phyloP scores from a whole-genome alignment of 495 filamentous ascomycete genomes.

The Aspergillus panamensis region DNA sequence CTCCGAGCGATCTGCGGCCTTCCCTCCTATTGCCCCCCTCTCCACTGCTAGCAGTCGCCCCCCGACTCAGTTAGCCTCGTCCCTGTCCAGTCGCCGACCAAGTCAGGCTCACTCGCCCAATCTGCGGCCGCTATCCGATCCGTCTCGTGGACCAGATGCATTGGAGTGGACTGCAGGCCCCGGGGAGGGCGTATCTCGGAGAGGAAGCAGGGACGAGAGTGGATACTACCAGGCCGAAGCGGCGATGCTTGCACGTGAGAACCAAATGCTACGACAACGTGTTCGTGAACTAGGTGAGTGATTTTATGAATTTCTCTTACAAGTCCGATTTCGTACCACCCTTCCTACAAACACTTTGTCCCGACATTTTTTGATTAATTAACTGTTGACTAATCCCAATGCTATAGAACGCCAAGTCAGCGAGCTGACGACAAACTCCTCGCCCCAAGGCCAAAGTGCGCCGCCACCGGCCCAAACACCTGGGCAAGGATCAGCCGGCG shows the following conservation, averaged over 20 bases:
- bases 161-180: constrained; percentile 30
- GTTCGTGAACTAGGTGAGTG: constrained; percentile 69
- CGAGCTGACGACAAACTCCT: constrained; percentile 25
- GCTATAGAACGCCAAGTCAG: constrained; percentile 36
- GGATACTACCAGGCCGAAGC: constrained; percentile 93
- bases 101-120: constrained; percentile 39
- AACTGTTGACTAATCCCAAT: constrained; percentile 10
- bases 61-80: constrained; percentile 34
- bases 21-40: constrained; percentile 42
- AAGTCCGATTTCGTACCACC: not conserved
- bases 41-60: constrained; percentile 27
- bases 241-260: constrained; percentile 80
- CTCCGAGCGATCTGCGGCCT: constrained; percentile 57
- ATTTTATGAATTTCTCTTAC: not conserved
- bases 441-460: constrained; percentile 10
- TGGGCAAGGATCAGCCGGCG: constrained; percentile 22
- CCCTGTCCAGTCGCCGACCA: constrained; percentile 52
- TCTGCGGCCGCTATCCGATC: constrained; percentile 32
- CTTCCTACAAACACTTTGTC: not conserved
- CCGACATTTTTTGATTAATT: not conserved
- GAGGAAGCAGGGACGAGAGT: constrained; percentile 66
- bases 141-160: constrained; percentile 26
- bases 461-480: constrained; percentile 12
- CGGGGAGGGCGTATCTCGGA: constrained; percentile 31
- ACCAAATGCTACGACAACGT: constrained; percentile 84